phyloP scores from a whole-genome alignment of 2,329 filamentous ascomycete genomes.

The Cercospora sp. region DNA sequence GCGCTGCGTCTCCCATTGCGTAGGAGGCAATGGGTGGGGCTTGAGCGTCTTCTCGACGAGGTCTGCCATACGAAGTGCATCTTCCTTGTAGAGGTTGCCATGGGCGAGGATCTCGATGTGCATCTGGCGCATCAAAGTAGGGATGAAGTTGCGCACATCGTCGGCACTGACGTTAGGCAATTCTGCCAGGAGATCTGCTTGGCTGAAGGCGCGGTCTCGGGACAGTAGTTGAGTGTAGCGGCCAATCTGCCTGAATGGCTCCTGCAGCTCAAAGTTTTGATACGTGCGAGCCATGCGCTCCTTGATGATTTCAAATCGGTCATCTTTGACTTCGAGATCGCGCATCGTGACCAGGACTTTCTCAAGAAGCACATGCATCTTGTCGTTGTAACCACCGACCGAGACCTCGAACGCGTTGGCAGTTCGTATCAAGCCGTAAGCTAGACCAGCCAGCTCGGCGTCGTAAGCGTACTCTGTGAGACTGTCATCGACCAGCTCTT shows the following conservation, averaged over 20 bases:
- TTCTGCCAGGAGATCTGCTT: conserved; percentile 77
- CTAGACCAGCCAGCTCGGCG: conserved; percentile 85
- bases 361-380: conserved; percentile 84
- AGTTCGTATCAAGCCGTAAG: conserved; percentile 76
- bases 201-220: conserved; percentile 72
- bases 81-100: conserved; percentile 92
- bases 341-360: conserved; percentile 83
- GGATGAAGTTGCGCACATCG: conserved; percentile 74
- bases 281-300: conserved; percentile 76
- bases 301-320: conserved; percentile 88
- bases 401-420: conserved; percentile 69
- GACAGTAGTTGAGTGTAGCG: conserved; percentile 81
- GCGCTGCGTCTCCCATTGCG: conserved; percentile 77
- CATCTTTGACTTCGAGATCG: conserved; percentile 79
- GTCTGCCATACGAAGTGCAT: conserved; percentile 81
- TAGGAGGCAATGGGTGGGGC: conserved; percentile 69
- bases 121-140: conserved; percentile 76
- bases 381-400: conserved; percentile 93
- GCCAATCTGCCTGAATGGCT: conserved; percentile 85
- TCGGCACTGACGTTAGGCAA: conserved; percentile 72
- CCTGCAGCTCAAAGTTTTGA: conserved; percentile 83
- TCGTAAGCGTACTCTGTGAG: conserved; percentile 94
- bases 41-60: conserved; percentile 77
- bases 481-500: conserved; percentile 83
- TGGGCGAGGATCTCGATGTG: conserved; percentile 87